Conservation (phyloP, 345 rosid species). For the Anastatica hierochuntica region DNA sequence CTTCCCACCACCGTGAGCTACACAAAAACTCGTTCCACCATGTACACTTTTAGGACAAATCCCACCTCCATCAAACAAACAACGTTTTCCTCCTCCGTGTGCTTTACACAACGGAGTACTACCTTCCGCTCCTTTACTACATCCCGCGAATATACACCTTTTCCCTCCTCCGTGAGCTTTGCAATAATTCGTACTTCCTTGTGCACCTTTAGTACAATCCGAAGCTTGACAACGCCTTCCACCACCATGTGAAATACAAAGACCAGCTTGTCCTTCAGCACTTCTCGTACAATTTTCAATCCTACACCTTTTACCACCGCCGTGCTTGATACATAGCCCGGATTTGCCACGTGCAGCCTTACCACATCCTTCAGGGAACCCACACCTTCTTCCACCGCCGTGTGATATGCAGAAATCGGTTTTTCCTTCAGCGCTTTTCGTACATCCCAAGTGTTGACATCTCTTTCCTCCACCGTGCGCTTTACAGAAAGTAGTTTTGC, state of each 20-base stretch:
- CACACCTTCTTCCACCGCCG: conserved; percentile 91
- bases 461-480: conserved; percentile 95
- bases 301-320: conserved; percentile 92
- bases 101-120: conserved; percentile 94
- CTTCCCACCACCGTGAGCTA: no score
- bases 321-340: conserved; percentile 89
- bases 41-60: conserved; percentile 94
- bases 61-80: conserved; percentile 86
- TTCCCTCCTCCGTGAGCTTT: conserved; percentile 98
- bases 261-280: conserved; percentile 92
- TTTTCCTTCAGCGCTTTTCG: conserved; percentile 93
- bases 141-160: conserved; percentile 82
- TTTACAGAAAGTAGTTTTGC: conserved; percentile 90
- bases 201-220: conserved; percentile 76
- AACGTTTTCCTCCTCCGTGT: conserved; percentile 95
- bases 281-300: conserved; percentile 72
- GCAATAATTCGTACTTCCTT: conserved; percentile 88
- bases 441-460: conserved; percentile 87
- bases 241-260: conserved; percentile 97
- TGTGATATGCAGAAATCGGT: conserved; percentile 86
- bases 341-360: conserved; percentile 95
- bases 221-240: conserved; percentile 71
- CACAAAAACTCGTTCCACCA: conserved; percentile 90
- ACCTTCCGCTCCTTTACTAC: conserved; percentile 94
- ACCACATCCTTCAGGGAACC: conserved; percentile 52